Conservation (phyloP, 2,329 filamentous ascomycete genomes). For the Exophiala oligosperma region DNA sequence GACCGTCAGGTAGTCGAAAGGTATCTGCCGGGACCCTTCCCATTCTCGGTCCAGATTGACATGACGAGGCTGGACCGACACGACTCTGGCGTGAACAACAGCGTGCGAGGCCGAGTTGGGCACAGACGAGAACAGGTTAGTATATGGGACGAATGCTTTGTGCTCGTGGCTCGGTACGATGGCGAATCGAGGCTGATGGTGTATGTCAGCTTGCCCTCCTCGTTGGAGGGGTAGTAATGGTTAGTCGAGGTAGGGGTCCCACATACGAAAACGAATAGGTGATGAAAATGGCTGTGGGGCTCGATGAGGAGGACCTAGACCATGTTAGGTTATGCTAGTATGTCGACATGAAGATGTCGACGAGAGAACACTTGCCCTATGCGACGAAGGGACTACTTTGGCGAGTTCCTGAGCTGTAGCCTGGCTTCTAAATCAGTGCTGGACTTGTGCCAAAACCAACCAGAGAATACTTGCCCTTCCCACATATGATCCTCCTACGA, state of each 20-base stretch:
- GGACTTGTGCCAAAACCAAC: not conserved
- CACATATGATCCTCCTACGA: conserved; percentile 58
- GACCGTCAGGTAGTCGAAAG: conserved; percentile 57
- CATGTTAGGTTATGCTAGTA: conserved; percentile 39
- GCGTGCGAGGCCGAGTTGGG: conserved; percentile 45
- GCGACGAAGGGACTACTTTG: conserved; percentile 35
- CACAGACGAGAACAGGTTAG: conserved; percentile 31
- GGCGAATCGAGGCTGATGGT: conserved; percentile 56
- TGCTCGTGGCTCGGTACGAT: conserved; percentile 58
- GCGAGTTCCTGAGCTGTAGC: conserved; percentile 38
- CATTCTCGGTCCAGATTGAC: conserved; percentile 42
- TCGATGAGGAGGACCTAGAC: conserved; percentile 57
- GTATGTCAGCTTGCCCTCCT: conserved; percentile 38
- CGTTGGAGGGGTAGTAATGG: not conserved
- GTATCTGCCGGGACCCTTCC: conserved; percentile 46
- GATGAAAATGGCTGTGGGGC: conserved; percentile 62
- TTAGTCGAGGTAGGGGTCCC: not conserved
- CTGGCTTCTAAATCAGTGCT: conserved; percentile 15
- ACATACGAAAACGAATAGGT: conserved; percentile 50
- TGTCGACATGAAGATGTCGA: conserved; percentile 19
- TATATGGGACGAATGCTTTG: conserved; percentile 61
- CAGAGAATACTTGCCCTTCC: conserved; percentile 39
- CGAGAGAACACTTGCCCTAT: conserved; percentile 38
- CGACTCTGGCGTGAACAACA: conserved; percentile 36
- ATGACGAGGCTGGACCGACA: conserved; percentile 44